Evolutionary conservation across 116 monocot genomes (phyloP).

Genomic region (Papilionanthe hybrid): DNA sequence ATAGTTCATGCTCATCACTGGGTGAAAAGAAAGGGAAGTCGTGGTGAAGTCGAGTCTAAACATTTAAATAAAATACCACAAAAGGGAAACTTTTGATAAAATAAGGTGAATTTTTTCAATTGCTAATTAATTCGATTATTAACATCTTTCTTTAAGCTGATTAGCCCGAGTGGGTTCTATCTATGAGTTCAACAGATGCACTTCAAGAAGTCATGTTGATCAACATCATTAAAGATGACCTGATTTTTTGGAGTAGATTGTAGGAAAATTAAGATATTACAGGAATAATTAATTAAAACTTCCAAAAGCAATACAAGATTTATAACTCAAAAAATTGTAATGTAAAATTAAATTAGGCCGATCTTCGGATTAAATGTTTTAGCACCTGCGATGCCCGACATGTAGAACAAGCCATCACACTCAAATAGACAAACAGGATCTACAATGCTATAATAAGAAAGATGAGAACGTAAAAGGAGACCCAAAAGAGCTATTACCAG

Average conservation of each 20-base stretch:
- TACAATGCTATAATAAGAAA: neutral
- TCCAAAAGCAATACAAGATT: neutral
- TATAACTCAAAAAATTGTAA: neutral
- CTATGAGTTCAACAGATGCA: no score
- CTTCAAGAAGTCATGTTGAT: neutral
- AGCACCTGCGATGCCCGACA: neutral
- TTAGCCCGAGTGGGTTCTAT: no score
- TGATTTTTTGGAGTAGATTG: neutral
- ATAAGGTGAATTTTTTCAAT: no score
- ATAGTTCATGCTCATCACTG: no score
- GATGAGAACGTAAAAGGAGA: neutral
- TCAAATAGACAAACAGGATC: neutral
- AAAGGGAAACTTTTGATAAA: no score
- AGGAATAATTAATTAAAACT: slow-evolving; percentile 1
- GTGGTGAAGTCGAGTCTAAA: no score
- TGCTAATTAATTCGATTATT: no score
- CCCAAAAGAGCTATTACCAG: slow-evolving; percentile 46
- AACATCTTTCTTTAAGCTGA: no score
- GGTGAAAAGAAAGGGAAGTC: no score
- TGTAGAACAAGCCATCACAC: neutral
- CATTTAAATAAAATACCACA: no score
- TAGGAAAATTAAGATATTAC: neutral
- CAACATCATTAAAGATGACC: neutral
- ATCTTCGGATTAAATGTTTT: neutral
- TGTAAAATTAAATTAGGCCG: neutral